Conservation (phyloP, 306 rosid genomes). For the Astragalus glycyphyllos region DNA sequence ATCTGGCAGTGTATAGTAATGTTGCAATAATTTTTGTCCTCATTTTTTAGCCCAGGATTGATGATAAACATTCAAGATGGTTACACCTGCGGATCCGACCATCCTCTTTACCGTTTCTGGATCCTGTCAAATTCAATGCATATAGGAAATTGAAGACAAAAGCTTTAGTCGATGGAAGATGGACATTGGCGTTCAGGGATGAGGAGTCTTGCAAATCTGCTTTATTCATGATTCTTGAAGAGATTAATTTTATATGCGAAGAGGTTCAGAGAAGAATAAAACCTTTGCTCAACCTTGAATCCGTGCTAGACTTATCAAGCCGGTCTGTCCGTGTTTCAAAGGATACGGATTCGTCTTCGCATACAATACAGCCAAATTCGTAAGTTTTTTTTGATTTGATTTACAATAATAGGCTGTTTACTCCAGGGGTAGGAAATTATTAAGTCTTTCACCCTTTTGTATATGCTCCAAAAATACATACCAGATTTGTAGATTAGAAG, state of each 20-base stretch:
- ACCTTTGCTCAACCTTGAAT: constrained; percentile 69
- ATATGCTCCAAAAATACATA: constrained; percentile 57
- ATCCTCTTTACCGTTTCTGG: constrained; percentile 66
- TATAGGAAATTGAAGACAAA: constrained; percentile 52
- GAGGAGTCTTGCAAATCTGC: constrained; percentile 80
- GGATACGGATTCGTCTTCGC: constrained; percentile 53
- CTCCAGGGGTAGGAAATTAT: constrained; percentile 61
- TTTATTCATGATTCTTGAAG: constrained; percentile 67
- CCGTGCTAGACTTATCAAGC: constrained; percentile 44
- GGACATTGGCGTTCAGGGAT: constrained; percentile 89
- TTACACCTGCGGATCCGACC: constrained; percentile 90
- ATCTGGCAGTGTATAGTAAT: constrained; percentile 9
- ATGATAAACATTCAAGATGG: constrained; percentile 80
- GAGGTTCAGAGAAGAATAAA: constrained; percentile 82
- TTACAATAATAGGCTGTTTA: constrained; percentile 47
- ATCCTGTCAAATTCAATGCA: constrained; percentile 60
- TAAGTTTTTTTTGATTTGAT: constrained; percentile 41
- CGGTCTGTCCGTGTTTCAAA: constrained; percentile 36
- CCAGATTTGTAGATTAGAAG: constrained; percentile 58
- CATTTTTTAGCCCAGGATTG: constrained; percentile 75
- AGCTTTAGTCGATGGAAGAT: constrained; percentile 90
- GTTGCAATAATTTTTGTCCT: constrained; percentile 29
- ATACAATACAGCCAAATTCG: constrained; percentile 50
- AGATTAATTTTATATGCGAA: constrained; percentile 53
- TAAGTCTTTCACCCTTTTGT: constrained; percentile 64